A percentile compares a stretch with the other conserved stretches of the same genome.
These are phyloP conservation scores for Quercus dentata DNA, from an alignment of 306 rosid genomes.

Conservation along the genomic window DNA sequence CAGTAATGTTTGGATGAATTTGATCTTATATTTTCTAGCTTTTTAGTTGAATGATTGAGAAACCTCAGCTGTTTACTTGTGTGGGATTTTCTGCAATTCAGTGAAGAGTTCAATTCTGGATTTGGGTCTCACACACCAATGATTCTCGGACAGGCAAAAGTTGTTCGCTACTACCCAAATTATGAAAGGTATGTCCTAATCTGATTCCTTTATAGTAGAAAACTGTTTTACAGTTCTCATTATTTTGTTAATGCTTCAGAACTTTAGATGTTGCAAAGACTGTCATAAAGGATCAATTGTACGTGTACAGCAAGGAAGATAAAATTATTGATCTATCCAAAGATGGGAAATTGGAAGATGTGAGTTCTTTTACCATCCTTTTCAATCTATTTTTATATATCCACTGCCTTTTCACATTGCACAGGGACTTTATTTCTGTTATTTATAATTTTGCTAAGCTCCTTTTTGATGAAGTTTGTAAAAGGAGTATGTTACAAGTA, in stretches of 20 bases:
- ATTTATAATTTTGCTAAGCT: not conserved
- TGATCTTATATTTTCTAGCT: constrained; percentile 4
- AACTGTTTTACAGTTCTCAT: constrained; percentile 22
- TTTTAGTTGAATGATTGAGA: not conserved
- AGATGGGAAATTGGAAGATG: constrained; percentile 74
- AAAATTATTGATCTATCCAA: constrained; percentile 61
- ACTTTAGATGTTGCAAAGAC: constrained; percentile 72
- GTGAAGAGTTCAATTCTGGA: constrained; percentile 83
- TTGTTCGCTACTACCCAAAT: constrained; percentile 81
- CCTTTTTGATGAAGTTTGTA: not conserved
- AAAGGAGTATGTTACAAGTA: not conserved
- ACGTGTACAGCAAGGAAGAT: constrained; percentile 67
- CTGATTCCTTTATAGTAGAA: not conserved
- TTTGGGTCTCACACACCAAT: constrained; percentile 96
- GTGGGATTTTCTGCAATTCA: constrained; percentile 34
- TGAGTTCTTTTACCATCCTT: constrained; percentile 34
- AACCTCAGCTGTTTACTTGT: constrained; percentile 7
- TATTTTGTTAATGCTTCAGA: constrained; percentile 46
- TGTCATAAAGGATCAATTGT: constrained; percentile 59
- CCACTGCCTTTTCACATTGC: not conserved
- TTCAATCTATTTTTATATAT: not conserved
- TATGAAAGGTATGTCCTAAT: constrained; percentile 60
- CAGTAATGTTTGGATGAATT: constrained; percentile 6
- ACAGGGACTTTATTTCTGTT: not conserved
- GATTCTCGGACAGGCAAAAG: constrained; percentile 96